Percentiles rank a stretch among this genome's conserved stretches.
phyloP scores from a whole-genome alignment of 352 stramenopile species.

The Globisporangium cylindrosporum region DNA sequence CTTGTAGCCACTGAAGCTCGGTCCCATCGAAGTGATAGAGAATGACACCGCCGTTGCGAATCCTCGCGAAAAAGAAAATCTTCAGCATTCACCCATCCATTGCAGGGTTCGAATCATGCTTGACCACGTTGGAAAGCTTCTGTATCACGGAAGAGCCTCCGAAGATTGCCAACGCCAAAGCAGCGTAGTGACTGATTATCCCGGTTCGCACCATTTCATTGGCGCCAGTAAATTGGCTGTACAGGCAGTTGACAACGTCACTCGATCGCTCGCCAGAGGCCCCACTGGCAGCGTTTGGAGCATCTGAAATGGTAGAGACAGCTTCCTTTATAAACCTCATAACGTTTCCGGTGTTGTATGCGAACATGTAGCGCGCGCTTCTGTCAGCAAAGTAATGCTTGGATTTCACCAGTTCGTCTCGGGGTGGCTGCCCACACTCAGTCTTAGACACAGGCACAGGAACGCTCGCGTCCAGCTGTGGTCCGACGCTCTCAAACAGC shows the following conservation, averaged over 20 bases:
- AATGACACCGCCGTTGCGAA: background rate
- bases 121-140: background rate
- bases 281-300: background rate
- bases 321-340: background rate
- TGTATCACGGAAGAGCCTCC: background rate
- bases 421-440: background rate
- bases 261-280: too few species aligned
- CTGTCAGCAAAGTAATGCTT: background rate
- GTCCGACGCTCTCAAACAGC: background rate
- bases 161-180: background rate
- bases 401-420: background rate
- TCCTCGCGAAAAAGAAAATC: background rate
- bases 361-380: background rate
- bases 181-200: background rate
- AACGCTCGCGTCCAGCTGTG: background rate
- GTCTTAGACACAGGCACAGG: too few species aligned
- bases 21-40: background rate
- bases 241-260: too few species aligned
- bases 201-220: background rate
- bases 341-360: background rate
- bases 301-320: background rate
- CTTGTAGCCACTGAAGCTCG: background rate
- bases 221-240: too few species aligned
- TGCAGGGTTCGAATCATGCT: background rate
- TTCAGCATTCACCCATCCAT: background rate